Evolutionary conservation across 1,139 yeast species (phyloP).

Genomic region (Nakaseomyces uthaithaninus): DNA sequence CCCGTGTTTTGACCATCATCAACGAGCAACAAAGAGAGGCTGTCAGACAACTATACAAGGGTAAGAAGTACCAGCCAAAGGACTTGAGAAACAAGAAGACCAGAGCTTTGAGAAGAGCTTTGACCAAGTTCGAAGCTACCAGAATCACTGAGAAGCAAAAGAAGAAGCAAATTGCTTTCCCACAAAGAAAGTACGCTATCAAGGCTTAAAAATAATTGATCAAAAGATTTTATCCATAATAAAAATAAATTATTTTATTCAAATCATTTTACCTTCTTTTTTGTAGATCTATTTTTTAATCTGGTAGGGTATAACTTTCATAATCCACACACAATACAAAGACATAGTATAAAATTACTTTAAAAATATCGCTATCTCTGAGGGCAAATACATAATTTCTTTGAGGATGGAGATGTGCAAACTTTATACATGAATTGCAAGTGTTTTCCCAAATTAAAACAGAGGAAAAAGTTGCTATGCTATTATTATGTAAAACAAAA

Average conservation of each 20-base stretch:
- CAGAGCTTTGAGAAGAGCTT: conserved; percentile 98
- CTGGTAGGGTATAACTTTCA: conserved; percentile 6
- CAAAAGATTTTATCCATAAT: not conserved
- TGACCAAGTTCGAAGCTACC: conserved; percentile 79
- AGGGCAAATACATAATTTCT: too few relatives aligned
- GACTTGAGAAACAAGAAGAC: conserved; percentile 99
- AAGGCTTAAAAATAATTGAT: conserved; percentile 60
- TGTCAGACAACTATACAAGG: conserved; percentile 91
- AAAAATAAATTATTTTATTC: not conserved
- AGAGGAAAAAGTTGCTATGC: too few relatives aligned
- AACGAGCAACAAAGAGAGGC: conserved; percentile 95
- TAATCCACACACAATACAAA: conserved; percentile 4
- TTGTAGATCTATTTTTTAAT: conserved; percentile 3
- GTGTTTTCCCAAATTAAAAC: too few relatives aligned
- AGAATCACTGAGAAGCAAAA: conserved; percentile 80
- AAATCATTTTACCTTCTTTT: conserved; percentile 1
- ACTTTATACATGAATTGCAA: too few relatives aligned
- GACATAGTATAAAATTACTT: not conserved
- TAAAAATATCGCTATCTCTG: too few relatives aligned
- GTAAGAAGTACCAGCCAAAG: conserved; percentile 96
- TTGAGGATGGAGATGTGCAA: too few relatives aligned
- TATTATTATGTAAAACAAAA: not conserved
- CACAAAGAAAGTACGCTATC: conserved; percentile 97
- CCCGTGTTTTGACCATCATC: conserved; percentile 95
- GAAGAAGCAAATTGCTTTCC: conserved; percentile 93